A percentile compares a stretch with the other conserved stretches of the same genome.
These are phyloP conservation scores for Penicillium coffeae DNA, from an alignment of 495 filamentous ascomycete genomes.

Conservation along the genomic window DNA sequence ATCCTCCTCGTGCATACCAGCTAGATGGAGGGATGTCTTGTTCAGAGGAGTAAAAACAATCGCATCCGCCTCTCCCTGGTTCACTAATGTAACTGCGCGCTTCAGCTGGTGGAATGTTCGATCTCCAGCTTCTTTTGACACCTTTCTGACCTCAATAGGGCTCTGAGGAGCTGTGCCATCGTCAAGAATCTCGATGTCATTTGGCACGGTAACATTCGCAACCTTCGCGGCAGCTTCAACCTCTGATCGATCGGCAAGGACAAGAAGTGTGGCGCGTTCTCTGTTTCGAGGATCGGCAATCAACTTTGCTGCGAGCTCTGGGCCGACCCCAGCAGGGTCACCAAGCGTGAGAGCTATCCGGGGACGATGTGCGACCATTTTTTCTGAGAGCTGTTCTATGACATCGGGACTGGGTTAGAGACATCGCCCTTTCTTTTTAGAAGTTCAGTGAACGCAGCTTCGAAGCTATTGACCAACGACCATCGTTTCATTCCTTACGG, in stretches of 20 bases:
- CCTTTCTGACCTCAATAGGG: constrained; percentile 4
- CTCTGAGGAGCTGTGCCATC: background rate
- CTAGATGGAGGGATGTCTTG: constrained; percentile 9
- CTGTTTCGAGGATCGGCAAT: constrained; percentile 4
- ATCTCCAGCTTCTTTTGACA: constrained; percentile 5
- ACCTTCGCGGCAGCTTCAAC: constrained; percentile 1
- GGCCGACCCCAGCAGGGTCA: constrained; percentile 8
- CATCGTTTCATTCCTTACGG: no score
- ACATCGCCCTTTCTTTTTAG: no score
- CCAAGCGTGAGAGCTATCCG: constrained; percentile 10
- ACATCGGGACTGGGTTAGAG: no score
- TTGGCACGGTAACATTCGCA: constrained; percentile 3
- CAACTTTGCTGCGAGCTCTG: constrained; percentile 8
- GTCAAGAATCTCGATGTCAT: constrained; percentile 3
- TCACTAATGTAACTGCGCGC: constrained; percentile 2
- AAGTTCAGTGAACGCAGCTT: no score
- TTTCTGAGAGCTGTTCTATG: background rate
- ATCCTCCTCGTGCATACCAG: constrained; percentile 14
- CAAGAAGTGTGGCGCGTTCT: constrained; percentile 1
- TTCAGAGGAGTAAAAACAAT: constrained; percentile 2
- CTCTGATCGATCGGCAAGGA: constrained; percentile 7
- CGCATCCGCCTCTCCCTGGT: background rate
- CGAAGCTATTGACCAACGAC: no score
- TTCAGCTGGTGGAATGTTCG: constrained; percentile 7
- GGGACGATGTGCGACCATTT: background rate